Conservation (phyloP, 306 rosid genomes). For the peach (Prunus persica) region DNA sequence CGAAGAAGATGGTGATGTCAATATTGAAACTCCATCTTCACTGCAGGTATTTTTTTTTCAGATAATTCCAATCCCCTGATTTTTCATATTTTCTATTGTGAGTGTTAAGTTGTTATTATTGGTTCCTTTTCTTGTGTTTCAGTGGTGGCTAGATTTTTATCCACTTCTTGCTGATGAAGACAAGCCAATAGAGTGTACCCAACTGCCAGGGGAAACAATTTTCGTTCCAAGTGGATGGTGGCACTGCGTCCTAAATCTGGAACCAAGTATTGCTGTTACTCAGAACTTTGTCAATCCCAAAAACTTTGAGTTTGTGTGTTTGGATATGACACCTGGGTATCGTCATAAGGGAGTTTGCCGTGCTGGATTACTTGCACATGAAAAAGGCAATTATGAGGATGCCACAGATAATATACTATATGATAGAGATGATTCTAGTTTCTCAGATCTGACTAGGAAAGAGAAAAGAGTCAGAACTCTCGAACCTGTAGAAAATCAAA, state of each 20-base stretch:
- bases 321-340: constrained; percentile 99
- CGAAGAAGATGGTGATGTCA: constrained; percentile 95
- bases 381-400: constrained; percentile 53
- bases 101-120: constrained; percentile 15
- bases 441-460: constrained; percentile 57
- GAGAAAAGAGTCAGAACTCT: constrained; percentile 61
- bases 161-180: constrained; percentile 98
- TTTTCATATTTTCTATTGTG: constrained; percentile 12
- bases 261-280: constrained; percentile 88
- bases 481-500: constrained; percentile 46
- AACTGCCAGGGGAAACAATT: constrained; percentile 94
- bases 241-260: constrained; percentile 96
- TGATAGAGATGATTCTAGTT: constrained; percentile 27
- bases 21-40: constrained; percentile 78
- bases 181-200: constrained; percentile 96
- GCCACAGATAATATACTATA: constrained; percentile 29
- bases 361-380: constrained; percentile 91
- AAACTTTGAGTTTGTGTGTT: constrained; percentile 91
- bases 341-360: constrained; percentile 96
- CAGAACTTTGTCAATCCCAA: constrained; percentile 85
- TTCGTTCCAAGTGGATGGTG: constrained; percentile 99
- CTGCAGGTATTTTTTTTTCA: constrained; percentile 58
- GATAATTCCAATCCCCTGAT: constrained; percentile 14
- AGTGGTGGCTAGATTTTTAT: constrained; percentile 99
- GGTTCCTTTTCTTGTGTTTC: constrained; percentile 22